Base-by-base conservation (phyloP, 2,329 filamentous ascomycete genomes). In the Trichoderma aggressivum region DNA sequence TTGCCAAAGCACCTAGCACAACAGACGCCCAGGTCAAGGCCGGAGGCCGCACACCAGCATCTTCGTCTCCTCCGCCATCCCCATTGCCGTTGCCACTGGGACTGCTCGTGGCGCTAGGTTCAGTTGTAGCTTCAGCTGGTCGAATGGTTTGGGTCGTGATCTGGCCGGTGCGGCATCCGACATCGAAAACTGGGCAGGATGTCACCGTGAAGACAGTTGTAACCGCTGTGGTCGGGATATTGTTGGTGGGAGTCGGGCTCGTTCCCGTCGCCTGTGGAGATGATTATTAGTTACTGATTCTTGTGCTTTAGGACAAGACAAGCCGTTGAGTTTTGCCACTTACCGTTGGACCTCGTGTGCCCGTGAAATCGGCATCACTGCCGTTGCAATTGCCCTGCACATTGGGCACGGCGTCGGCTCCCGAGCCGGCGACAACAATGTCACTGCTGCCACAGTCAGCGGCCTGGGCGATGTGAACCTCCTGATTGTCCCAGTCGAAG, bases 401-500 rank as follows among this genome's bases (percentile, higher is more conserved):
- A 11, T 72, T 71, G 1, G 80, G 79, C 18, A 84, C 79, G 5
- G 81, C 79, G 58, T 75, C 69, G 5, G 71, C 67, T 7, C 80
- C 81, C 7, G 75, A 75, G 16, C 80, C 78, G 5, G 82, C 76
- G 28, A 79, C 74, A 16, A 83, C 76, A 62, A 84, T 81, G 18
- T 83, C 80, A 26, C 77, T 75, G 18, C 78, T 75, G 18, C 80
- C 82, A 63, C 82, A 84, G 73, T 82, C 76, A 36, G 80, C 81
- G 1, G 82, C 82, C 75, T 84, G 82, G 0, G 80, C 82, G 28
- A 84, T 74, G 72, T 84, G 82, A 10, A 84, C 77, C 70, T 78
- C 74, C 74, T 80, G 47, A 61, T 84, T 84, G 64, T 84, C 83
- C 81, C 82, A 84, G 73, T 84, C 83, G 59, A 84, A 84, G 16